Conservation (phyloP, 441 rosid genomes). For the Populus hybrid region DNA sequence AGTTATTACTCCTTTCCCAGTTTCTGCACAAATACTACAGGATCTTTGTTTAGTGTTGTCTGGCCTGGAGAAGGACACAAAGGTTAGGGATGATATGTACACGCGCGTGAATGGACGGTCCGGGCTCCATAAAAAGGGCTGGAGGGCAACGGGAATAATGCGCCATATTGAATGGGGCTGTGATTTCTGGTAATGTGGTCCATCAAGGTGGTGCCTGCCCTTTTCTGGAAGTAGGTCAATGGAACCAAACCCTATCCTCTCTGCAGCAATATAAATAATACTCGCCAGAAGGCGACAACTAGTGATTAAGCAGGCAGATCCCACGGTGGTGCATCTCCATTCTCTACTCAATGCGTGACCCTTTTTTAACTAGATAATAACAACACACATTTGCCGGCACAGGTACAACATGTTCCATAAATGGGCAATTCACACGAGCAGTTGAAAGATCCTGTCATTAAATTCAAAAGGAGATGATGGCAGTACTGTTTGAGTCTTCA, state of each 20-base stretch:
- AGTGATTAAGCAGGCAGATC: too few relatives aligned
- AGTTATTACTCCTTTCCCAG: too few relatives aligned
- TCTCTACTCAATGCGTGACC: too few relatives aligned
- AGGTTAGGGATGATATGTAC: constrained; percentile 1
- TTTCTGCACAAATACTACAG: not conserved
- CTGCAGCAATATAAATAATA: not conserved
- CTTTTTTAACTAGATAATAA: too few relatives aligned
- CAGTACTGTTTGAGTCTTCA: too few relatives aligned
- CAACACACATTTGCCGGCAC: too few relatives aligned
- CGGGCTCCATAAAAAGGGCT: not conserved
- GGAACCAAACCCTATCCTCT: constrained; percentile 14
- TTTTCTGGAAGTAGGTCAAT: constrained; percentile 22
- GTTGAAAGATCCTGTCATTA: too few relatives aligned
- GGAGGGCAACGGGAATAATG: constrained; percentile 19
- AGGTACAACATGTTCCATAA: too few relatives aligned
- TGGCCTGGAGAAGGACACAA: constrained; percentile 6
- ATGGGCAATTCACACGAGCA: too few relatives aligned
- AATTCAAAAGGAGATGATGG: too few relatives aligned
- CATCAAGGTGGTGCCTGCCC: constrained; percentile 20
- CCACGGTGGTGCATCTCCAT: too few relatives aligned
- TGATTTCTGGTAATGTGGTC: constrained; percentile 37
- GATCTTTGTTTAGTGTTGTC: not conserved
- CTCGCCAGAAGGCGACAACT: too few relatives aligned
- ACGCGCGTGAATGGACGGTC: constrained; percentile 26
- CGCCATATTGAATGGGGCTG: constrained; percentile 29